These are phyloP conservation scores for Emergomyces orientalis DNA, from an alignment of 2,329 filamentous ascomycete species.

Conservation along the genomic window DNA sequence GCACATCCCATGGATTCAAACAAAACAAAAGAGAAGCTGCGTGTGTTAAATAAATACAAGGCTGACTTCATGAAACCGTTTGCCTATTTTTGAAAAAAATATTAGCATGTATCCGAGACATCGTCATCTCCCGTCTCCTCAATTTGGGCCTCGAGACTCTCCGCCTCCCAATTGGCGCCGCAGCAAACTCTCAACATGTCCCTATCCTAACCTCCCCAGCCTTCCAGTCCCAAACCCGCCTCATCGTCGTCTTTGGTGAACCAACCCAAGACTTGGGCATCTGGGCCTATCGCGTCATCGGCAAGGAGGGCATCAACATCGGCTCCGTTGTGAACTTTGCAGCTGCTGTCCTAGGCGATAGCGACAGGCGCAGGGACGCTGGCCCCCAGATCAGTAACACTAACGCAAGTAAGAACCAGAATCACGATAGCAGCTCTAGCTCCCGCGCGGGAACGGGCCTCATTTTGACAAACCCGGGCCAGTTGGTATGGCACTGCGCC, in stretches of 20 bases:
- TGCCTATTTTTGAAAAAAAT: neutral
- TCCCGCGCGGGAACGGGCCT: constrained; percentile 43
- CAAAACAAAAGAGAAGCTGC: neutral
- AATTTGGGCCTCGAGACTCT: constrained; percentile 51
- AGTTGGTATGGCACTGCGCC: constrained; percentile 66
- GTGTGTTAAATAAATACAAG: neutral
- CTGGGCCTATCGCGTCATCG: constrained; percentile 59
- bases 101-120: constrained; percentile 52
- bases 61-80: neutral
- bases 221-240: constrained; percentile 48
- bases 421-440: neutral
- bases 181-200: constrained; percentile 47
- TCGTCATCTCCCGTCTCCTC: constrained; percentile 55
- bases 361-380: constrained; percentile 28
- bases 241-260: constrained; percentile 69
- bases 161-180: constrained; percentile 50
- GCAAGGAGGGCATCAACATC: constrained; percentile 54
- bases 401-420: neutral
- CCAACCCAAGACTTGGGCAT: constrained; percentile 62
- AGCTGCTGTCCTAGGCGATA: constrained; percentile 31
- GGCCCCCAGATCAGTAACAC: constrained; percentile 10
- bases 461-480: constrained; percentile 67
- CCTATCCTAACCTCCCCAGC: constrained; percentile 58
- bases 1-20: neutral
- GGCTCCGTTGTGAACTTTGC: constrained; percentile 64